Conservation (phyloP, 2,329 filamentous ascomycete genomes). For the Fusarium bulbicola region DNA sequence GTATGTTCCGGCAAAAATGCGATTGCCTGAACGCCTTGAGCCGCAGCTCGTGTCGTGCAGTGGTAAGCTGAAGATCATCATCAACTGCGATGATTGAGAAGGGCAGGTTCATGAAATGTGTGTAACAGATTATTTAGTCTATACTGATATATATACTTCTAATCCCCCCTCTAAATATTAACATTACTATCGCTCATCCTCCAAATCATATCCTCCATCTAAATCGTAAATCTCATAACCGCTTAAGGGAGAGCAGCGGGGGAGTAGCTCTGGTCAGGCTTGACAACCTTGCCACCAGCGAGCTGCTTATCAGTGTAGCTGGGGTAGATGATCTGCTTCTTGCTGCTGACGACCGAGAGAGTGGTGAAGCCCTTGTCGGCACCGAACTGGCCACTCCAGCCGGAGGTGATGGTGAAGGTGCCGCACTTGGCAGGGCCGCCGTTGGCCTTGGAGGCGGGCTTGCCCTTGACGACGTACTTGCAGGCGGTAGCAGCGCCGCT, state of each 20-base stretch:
- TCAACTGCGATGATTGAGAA: too few relatives aligned
- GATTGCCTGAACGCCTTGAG: background rate
- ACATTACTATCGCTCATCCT: background rate
- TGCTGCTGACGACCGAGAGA: slow-evolving; percentile 55
- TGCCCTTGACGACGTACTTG: slow-evolving; percentile 44
- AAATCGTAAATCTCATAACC: background rate
- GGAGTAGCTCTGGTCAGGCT: slow-evolving; percentile 58
- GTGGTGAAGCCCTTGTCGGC: slow-evolving; percentile 62
- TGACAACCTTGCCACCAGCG: slow-evolving; percentile 53
- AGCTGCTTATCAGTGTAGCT: slow-evolving; percentile 62
- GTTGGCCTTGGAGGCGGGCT: slow-evolving; percentile 47
- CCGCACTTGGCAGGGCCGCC: slow-evolving; percentile 57
- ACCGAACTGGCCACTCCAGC: slow-evolving; percentile 66
- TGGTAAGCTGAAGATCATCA: too few relatives aligned
- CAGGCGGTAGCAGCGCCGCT: slow-evolving; percentile 47
- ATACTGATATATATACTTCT: slow-evolving; percentile 1
- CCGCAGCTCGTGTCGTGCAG: fast-evolving
- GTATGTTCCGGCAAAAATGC: too few relatives aligned
- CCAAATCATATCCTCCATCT: background rate
- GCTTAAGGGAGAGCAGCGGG: slow-evolving; percentile 39
- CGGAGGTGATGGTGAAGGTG: slow-evolving; percentile 58
- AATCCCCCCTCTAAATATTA: background rate
- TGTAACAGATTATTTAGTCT: background rate
- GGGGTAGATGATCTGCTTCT: slow-evolving; percentile 58
- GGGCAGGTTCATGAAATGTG: background rate